A percentile compares a stretch with the other conserved stretches of the same genome.
phyloP scores from a whole-genome alignment of 78 protist genomes.

The Tieghemostelium lacteum region DNA sequence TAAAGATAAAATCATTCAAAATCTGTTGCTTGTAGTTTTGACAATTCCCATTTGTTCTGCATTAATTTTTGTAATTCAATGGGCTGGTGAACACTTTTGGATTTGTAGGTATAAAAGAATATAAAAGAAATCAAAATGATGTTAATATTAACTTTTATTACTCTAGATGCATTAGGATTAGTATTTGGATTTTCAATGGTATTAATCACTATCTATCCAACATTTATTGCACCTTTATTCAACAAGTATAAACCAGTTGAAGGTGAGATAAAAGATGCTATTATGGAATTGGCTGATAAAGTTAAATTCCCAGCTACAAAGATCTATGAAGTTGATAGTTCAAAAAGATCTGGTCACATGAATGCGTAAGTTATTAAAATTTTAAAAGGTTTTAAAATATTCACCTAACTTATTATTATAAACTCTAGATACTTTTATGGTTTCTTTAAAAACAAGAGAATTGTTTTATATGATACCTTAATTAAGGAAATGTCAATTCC shows the following conservation, averaged over 20 bases:
- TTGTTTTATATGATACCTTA: conserved; percentile 93
- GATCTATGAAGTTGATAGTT: conserved; percentile 84
- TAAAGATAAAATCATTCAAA: conserved; percentile 41
- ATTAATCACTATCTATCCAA: conserved; percentile 79
- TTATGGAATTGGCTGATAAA: conserved; percentile 38
- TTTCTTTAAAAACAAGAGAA: conserved; percentile 86
- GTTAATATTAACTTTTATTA: background rate
- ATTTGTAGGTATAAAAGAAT: conserved; percentile 23
- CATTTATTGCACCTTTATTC: conserved; percentile 91
- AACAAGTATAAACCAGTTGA: conserved; percentile 83
- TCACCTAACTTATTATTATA: background rate
- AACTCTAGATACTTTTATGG: conserved; percentile 86
- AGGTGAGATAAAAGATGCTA: conserved; percentile 64
- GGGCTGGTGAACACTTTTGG: conserved; percentile 74
- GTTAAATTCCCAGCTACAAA: conserved; percentile 82
- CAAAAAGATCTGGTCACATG: conserved; percentile 81
- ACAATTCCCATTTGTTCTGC: conserved; percentile 25
- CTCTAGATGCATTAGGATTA: conserved; percentile 62
- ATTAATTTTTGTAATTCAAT: conserved; percentile 21
- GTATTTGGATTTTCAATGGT: conserved; percentile 30
- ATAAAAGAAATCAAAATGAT: background rate
- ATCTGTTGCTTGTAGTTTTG: conserved; percentile 8
- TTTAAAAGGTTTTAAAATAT: background rate
- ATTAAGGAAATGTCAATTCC: conserved; percentile 54
- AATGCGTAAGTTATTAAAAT: conserved; percentile 58